Evolutionary conservation across 2,329 filamentous ascomycete species (phyloP), one percentile per base, ranked within the genome.

Genomic region (Aspergillus fijiensis): DNA sequence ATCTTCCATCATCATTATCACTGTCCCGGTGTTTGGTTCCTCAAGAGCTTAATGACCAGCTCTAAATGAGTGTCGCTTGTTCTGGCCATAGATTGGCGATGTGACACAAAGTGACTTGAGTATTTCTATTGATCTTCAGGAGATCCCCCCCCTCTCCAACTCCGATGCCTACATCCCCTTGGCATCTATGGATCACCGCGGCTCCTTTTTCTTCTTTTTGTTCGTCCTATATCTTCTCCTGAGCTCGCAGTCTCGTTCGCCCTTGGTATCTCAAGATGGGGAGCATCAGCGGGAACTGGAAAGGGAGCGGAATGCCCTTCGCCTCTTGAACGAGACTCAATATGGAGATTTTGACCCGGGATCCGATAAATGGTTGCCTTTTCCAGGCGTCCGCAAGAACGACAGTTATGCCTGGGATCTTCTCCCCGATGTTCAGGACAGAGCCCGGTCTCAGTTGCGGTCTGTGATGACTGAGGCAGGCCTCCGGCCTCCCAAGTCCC

Each of bases 381-480:
- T 96, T 55, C 90, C 90, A 2, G 94, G 94, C 1, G 87, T 96
- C 62, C 85, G 89, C 52, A 79, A 86, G 51, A 83, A 87, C 21
- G 90, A 96, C 76, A 86, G 84, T 4, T 91, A 90, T 74, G 88
- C 86, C 1, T 97, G 93, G 93, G 84, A 88, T 35, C 82, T 92
- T 59, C 79, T 97, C 23, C 80, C 80, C 0, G 77, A 80, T 1
- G 91, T 93, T 60, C 87, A 85, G 71, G 78, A 87, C 61, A 84
- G 85, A 64, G 90, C 87, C 57, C 80, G 84, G 58, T 81, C 87
- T 66, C 88, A 83, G 63, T 71, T 82, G 21, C 71, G 69, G 52
- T 70, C 67, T 33, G 69, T 68, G 25, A 65, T 78, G 25, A 65
- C 69, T 33, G 67, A 68, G 58, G 72, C 72, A 16, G 74, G 74